phyloP scores from a whole-genome alignment of 2,329 filamentous ascomycete genomes.

The Emmonsiellopsis sp. region DNA sequence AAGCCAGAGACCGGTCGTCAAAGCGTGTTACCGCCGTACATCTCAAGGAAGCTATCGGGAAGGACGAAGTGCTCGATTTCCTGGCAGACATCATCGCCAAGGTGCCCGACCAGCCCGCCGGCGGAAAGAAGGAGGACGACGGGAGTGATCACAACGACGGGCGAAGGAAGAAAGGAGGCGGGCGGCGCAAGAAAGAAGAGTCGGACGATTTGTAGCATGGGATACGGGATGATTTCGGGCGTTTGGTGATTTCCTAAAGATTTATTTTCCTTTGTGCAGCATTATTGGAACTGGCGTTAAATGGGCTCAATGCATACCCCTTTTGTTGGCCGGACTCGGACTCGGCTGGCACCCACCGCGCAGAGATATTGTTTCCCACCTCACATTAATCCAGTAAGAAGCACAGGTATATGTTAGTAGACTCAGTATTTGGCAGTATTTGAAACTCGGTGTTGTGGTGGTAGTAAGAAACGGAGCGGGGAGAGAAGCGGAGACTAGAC shows the following conservation, averaged over 20 bases:
- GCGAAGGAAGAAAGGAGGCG: constrained; percentile 37
- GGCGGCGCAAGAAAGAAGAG: constrained; percentile 32
- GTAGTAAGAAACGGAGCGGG: too few relatives aligned
- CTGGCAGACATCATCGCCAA: constrained; percentile 81
- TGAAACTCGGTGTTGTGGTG: too few relatives aligned
- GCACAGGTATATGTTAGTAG: too few relatives aligned
- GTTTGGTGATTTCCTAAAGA: neutral
- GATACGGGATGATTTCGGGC: neutral
- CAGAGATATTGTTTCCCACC: too few relatives aligned
- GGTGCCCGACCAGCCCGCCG: constrained; percentile 55
- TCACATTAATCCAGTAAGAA: too few relatives aligned
- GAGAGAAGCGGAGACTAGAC: too few relatives aligned
- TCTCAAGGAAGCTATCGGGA: constrained; percentile 81
- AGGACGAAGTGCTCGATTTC: constrained; percentile 91
- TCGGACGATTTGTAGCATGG: constrained; percentile 19
- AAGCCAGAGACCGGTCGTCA: constrained; percentile 71
- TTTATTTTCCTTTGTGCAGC: neutral
- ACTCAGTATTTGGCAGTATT: too few relatives aligned
- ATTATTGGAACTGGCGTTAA: constrained; percentile 2
- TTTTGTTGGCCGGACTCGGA: neutral
- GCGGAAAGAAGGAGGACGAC: constrained; percentile 32
- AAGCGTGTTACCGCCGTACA: constrained; percentile 86
- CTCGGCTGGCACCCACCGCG: too few relatives aligned
- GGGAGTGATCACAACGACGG: constrained; percentile 38
- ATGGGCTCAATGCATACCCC: neutral